These are phyloP conservation scores for Talaromyces liani DNA, from an alignment of 495 filamentous ascomycete species.

Conservation along the genomic window DNA sequence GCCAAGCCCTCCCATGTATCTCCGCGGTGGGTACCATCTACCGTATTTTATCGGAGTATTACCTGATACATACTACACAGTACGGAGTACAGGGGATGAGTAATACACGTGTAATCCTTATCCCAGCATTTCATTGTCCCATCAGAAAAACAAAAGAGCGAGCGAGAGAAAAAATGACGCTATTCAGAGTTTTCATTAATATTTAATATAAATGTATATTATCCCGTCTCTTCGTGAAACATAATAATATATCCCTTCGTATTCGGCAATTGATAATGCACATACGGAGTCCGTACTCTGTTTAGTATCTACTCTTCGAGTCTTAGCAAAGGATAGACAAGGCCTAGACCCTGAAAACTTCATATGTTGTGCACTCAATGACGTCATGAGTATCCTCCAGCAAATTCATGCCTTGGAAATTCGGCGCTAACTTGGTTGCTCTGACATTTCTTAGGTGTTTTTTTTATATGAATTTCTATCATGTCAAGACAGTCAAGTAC, in stretches of 20 bases:
- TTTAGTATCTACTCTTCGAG: not conserved
- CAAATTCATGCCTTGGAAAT: not conserved
- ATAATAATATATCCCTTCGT: not conserved
- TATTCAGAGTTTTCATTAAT: not conserved
- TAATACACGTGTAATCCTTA: not conserved
- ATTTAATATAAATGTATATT: not conserved
- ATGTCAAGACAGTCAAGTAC: not conserved
- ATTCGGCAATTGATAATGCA: not conserved
- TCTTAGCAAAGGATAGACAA: not conserved
- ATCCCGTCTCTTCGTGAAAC: not conserved
- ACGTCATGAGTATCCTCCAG: not conserved
- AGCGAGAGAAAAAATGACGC: not conserved
- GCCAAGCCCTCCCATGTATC: not conserved
- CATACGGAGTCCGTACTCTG: not conserved
- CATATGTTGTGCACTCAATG: not conserved
- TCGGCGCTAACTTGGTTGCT: not conserved
- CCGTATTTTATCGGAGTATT: not conserved
- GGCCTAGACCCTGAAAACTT: not conserved
- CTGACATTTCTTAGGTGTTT: not conserved
- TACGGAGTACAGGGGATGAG: not conserved
- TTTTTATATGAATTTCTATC: not conserved
- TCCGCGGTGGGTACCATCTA: not conserved
- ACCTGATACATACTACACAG: not conserved
- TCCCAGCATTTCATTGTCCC: not conserved
- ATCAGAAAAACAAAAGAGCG: not conserved